Conservation (phyloP, 1,284 basidiomycete genomes). For the Tylopilus sp. region DNA sequence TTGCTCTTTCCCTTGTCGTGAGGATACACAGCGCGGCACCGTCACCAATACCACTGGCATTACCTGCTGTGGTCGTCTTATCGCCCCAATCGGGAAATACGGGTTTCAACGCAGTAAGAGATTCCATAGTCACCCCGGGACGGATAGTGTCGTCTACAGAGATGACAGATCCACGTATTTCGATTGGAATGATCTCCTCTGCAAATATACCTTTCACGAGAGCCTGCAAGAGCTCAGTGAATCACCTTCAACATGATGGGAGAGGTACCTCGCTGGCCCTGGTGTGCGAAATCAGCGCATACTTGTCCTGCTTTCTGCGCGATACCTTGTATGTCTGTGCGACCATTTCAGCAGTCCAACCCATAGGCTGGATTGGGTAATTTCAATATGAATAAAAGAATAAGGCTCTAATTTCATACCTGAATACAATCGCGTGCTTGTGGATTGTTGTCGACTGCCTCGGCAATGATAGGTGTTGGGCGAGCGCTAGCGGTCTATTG, state of each 20-base stretch:
- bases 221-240: conserved; percentile 43
- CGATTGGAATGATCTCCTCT: conserved; percentile 79
- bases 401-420: conserved; percentile 39
- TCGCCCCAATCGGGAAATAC: conserved; percentile 81
- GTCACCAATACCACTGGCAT: conserved; percentile 93
- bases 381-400: conserved; percentile 2
- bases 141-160: conserved; percentile 80
- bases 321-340: conserved; percentile 73
- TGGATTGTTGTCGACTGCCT: conserved; percentile 49
- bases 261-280: conserved; percentile 62
- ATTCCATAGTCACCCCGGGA: conserved; percentile 72
- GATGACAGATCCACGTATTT: conserved; percentile 56
- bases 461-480: conserved; percentile 72
- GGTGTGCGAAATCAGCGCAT: conserved; percentile 78
- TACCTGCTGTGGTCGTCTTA: conserved; percentile 78
- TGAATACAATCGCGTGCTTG: conserved; percentile 76
- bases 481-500: conserved; percentile 53
- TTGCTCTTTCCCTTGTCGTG: conserved; percentile 80
- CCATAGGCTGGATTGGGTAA: conserved; percentile 72
- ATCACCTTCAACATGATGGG: background rate
- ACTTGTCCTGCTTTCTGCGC: conserved; percentile 77
- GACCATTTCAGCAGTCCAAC: conserved; percentile 90
- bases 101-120: conserved; percentile 65
- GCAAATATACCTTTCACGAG: conserved; percentile 64
- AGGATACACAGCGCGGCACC: conserved; percentile 91